Conservation (phyloP, 2,329 filamentous ascomycete species). For the Ascochyta pisi region DNA sequence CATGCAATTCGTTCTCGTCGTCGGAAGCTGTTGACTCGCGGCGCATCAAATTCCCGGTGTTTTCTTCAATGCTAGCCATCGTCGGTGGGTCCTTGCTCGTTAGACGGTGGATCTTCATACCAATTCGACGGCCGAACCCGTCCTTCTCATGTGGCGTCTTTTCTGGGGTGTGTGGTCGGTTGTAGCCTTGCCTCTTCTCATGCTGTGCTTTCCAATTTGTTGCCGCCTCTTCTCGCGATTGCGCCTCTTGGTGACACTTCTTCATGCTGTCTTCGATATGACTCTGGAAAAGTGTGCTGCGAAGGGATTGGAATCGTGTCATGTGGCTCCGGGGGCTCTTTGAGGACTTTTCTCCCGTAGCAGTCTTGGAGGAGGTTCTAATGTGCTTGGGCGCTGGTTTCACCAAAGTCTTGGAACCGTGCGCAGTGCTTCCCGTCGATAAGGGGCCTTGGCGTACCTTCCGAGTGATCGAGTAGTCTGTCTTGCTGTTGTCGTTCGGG, state of each 20-base stretch:
- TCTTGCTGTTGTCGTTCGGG: slow-evolving; percentile 13
- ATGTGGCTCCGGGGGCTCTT: slow-evolving; percentile 35
- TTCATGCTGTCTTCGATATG: slow-evolving; percentile 41
- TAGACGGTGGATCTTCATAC: slow-evolving; percentile 35
- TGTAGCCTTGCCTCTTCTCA: slow-evolving; percentile 35
- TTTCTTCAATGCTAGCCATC: slow-evolving; percentile 35
- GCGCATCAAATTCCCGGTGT: slow-evolving; percentile 24
- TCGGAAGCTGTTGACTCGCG: slow-evolving; percentile 35
- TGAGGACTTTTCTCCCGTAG: slow-evolving; percentile 12
- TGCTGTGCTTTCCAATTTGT: slow-evolving; percentile 39
- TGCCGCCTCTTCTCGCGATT: slow-evolving; percentile 27
- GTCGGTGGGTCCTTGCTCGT: slow-evolving; percentile 37
- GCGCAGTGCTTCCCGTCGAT: slow-evolving; percentile 7
- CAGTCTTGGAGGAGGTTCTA: slow-evolving; percentile 9
- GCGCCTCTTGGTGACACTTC: slow-evolving; percentile 26
- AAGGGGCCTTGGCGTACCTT: slow-evolving; percentile 15
- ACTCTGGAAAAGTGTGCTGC: slow-evolving; percentile 42
- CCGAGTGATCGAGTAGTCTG: slow-evolving; percentile 10
- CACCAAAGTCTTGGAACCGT: slow-evolving; percentile 17
- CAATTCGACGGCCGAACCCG: slow-evolving; percentile 34
- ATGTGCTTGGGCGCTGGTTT: slow-evolving; percentile 20
- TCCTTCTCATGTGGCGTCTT: slow-evolving; percentile 21
- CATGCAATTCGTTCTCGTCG: slow-evolving; percentile 20
- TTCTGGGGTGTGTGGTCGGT: slow-evolving; percentile 34
- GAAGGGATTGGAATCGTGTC: slow-evolving; percentile 43